Conservation (phyloP, 805 yeast genomes). For the Yamadazyma paraphyllophila region DNA sequence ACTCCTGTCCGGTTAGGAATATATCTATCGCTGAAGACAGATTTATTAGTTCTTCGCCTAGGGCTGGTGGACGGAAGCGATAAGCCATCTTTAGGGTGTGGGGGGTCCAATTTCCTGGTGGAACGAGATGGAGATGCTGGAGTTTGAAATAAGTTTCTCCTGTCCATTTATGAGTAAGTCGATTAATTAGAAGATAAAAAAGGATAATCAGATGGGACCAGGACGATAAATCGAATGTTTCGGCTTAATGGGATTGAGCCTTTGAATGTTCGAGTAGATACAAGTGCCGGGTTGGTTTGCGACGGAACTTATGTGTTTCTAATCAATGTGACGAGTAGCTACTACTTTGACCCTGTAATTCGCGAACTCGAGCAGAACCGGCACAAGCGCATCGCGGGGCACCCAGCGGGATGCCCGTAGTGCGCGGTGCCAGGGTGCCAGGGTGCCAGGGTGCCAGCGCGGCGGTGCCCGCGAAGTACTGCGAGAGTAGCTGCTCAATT, state of each 20-base stretch:
- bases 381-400: no score
- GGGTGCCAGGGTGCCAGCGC: no score
- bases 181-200: neutral
- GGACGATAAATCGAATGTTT: neutral
- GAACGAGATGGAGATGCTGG: conserved; percentile 44
- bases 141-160: conserved; percentile 28
- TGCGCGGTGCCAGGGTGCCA: no score
- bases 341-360: neutral
- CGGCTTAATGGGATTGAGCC: neutral
- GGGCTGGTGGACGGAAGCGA: conserved; percentile 34
- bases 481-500: no score
- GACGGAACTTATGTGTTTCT: neutral
- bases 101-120: conserved; percentile 38
- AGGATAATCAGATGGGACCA: neutral
- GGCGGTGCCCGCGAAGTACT: no score
- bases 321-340: neutral
- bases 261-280: no score
- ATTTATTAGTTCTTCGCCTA: conserved; percentile 47
- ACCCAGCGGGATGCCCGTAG: no score
- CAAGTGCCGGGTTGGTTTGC: no score
- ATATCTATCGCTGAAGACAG: conserved; percentile 75
- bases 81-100: conserved; percentile 29
- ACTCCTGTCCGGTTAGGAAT: conserved; percentile 87
- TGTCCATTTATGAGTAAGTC: conserved; percentile 6
- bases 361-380: neutral